These are phyloP conservation scores for Suillus subluteus DNA, from an alignment of 768 basidiomycete genomes.

Conservation along the genomic window DNA sequence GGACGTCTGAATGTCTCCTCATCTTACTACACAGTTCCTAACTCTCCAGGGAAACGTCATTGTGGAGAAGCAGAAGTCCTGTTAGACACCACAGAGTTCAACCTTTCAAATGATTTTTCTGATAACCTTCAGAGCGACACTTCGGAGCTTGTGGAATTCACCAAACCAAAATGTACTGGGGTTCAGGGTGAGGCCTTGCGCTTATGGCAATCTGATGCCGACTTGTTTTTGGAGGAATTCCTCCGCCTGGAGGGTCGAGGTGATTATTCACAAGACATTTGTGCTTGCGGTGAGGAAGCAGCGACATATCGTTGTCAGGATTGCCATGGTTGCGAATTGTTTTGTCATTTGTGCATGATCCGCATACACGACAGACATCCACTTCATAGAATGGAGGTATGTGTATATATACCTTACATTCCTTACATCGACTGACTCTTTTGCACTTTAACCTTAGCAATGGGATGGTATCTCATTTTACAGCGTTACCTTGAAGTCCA, in stretches of 20 bases:
- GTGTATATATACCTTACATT: not conserved
- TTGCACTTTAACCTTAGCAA: not conserved
- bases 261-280: not conserved
- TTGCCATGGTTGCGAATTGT: not conserved
- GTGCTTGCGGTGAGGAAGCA: not conserved
- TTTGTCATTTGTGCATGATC: slow-evolving; percentile 6
- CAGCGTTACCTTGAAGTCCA: slow-evolving; percentile 15
- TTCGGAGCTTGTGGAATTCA: not conserved
- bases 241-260: slow-evolving; percentile 1
- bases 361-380: not conserved
- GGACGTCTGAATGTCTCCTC: not conserved
- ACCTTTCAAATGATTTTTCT: not conserved
- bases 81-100: not conserved
- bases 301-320: not conserved
- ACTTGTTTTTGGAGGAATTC: slow-evolving; percentile 9
- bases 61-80: not conserved
- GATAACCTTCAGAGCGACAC: not conserved
- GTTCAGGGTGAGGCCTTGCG: slow-evolving; percentile 1
- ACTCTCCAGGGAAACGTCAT: not conserved
- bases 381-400: not conserved
- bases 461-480: slow-evolving; percentile 26
- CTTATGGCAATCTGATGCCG: not conserved
- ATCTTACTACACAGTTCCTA: not conserved
- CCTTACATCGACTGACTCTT: not conserved
- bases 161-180: not conserved